These are phyloP conservation scores for Aegilops sharonensis DNA, from an alignment of 176 grass and related monocot genomes.

Conservation along the genomic window DNA sequence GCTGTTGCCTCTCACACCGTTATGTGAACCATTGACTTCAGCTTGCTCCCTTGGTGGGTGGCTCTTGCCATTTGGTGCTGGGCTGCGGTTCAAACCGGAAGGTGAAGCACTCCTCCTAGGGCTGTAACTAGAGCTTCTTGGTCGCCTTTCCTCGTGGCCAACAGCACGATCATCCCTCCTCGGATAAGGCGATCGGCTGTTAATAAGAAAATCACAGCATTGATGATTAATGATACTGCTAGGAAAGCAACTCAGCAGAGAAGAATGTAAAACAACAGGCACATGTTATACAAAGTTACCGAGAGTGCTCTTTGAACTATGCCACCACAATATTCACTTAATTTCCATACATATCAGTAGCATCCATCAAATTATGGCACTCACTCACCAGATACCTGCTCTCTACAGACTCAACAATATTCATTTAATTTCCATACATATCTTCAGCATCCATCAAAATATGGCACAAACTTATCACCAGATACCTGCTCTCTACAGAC, in stretches of 20 bases:
- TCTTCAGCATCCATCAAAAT: not conserved
- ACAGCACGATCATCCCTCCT: slow-evolving; percentile 26
- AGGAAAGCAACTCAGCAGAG: not conserved
- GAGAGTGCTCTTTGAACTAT: not conserved
- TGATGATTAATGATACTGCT: not conserved
- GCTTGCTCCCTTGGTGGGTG: slow-evolving; percentile 39
- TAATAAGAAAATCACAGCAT: not conserved
- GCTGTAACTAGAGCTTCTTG: slow-evolving; percentile 49
- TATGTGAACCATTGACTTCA: slow-evolving; percentile 42
- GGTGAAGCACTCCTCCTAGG: slow-evolving; percentile 36
- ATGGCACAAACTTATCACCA: not conserved
- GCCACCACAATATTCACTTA: not conserved
- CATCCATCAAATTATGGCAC: not conserved
- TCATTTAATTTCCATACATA: not conserved
- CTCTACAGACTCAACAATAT: not conserved
- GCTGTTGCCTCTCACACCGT: slow-evolving; percentile 9
- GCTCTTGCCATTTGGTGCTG: slow-evolving; percentile 33
- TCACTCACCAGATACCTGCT: not conserved
- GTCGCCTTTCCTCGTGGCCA: slow-evolving; percentile 22
- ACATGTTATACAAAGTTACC: not conserved
- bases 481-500: slow-evolving; percentile 1
- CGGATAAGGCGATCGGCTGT: slow-evolving; percentile 44
- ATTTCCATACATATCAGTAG: not conserved
- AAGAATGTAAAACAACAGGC: not conserved
- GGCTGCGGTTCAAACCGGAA: slow-evolving; percentile 23